phyloP scores from a whole-genome alignment of 106 monocot genomes.

The Platanthera zijinensis region DNA sequence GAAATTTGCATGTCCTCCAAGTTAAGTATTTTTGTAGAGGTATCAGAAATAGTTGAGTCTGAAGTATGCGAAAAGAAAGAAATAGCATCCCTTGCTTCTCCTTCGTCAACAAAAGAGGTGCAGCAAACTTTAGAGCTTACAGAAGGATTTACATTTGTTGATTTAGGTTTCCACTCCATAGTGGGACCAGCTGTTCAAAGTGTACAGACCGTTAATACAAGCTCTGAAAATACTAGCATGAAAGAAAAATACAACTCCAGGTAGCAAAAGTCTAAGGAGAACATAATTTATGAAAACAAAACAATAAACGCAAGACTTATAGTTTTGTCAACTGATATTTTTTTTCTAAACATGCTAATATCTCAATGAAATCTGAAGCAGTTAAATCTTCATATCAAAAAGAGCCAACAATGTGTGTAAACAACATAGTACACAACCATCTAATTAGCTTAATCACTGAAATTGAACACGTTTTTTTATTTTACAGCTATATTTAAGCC shows the following conservation, averaged over 20 bases:
- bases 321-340: neutral
- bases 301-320: neutral
- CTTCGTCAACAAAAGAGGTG: conserved; percentile 10
- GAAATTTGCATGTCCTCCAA: conserved; percentile 48
- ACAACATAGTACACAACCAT: neutral
- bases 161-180: conserved; percentile 93
- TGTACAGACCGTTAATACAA: neutral
- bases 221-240: neutral
- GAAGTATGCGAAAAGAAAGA: conserved; percentile 10
- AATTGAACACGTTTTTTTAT: neutral
- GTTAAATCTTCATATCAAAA: neutral
- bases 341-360: neutral
- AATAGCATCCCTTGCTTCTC: conserved; percentile 12
- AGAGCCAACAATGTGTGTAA: neutral
- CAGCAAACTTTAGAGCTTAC: conserved; percentile 18
- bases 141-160: conserved; percentile 27
- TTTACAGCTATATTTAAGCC: neutral
- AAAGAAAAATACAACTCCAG: neutral
- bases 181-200: conserved; percentile 41
- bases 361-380: neutral
- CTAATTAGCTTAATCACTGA: neutral
- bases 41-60: conserved; percentile 19
- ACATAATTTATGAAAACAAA: neutral
- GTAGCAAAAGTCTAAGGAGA: neutral
- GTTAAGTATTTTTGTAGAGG: conserved; percentile 30